Conservation (phyloP, 768 basidiomycete species). For the Phaffia australis region DNA sequence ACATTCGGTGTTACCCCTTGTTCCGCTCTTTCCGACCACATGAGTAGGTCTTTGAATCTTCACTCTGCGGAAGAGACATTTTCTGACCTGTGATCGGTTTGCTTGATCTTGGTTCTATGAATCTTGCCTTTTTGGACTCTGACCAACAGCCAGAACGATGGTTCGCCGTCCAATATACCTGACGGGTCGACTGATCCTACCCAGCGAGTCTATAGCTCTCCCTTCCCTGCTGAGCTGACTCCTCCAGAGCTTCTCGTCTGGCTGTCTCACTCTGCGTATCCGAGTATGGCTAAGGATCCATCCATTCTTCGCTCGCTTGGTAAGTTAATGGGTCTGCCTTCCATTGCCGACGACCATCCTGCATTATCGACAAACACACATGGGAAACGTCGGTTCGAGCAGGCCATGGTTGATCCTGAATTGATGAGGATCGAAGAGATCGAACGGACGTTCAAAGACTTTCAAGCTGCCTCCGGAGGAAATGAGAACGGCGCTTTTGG, state of each 20-base stretch:
- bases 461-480: background rate
- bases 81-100: too few species aligned
- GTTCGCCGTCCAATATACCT: too few species aligned
- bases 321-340: constrained; percentile 16
- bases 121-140: too few species aligned
- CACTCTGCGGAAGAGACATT: too few species aligned
- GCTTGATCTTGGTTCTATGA: too few species aligned
- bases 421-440: background rate
- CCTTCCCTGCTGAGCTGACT: constrained; percentile 6
- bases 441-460: background rate
- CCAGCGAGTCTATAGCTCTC: background rate
- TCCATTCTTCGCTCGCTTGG: constrained; percentile 16
- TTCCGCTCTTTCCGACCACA: too few species aligned
- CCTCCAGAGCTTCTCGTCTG: constrained; percentile 24
- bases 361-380: background rate
- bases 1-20: too few species aligned
- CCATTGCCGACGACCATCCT: background rate
- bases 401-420: background rate
- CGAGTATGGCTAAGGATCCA: constrained; percentile 17
- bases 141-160: too few species aligned
- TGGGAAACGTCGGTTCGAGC: background rate
- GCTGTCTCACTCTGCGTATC: constrained; percentile 18
- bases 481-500: background rate
- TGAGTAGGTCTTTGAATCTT: too few species aligned
- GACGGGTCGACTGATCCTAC: too few species aligned